Base-by-base conservation (phyloP, 2,329 filamentous ascomycete genomes). In the Endoconidiophora laricicola region DNA sequence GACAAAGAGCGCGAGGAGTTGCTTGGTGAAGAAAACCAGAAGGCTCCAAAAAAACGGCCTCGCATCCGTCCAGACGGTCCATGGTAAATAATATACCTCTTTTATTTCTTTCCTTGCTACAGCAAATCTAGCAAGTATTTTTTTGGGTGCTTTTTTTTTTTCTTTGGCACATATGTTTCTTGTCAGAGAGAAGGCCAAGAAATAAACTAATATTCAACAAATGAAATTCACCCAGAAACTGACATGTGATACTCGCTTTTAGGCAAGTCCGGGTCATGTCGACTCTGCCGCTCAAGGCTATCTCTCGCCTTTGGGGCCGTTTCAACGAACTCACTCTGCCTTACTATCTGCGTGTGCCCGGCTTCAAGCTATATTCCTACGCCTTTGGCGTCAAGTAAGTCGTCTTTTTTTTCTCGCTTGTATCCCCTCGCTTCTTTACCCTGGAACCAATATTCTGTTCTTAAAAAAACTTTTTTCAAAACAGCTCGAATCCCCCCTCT, bases 191-290 rank as follows among this genome's bases (percentile, higher is more conserved):
- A 33, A 10, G 26, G 10, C 26, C 26, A 10, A 33, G 26, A 33
- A 46, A 46, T 38, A 36, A 36, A 20, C 29, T 14, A 26, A 10
- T 45, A 23, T 24, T 33, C 42, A 39, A n/a, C 36, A 47, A 33
- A n/a, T 10, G n/a, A 10, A 29, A 36, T 16, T 10, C 14, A 16
- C 12, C 4, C 29, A 24, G 10, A 43, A 18, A 47, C 38, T 50
- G n/a, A 53, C 51, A 53, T 53, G 51, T 53, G 51, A 53, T 46
- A 46, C 36, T 22, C 20, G n/a, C 14, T 38, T 40, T n/a, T 44
- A 76, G 73, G 85, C 85, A 90, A 61, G 85, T 95, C 47, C 84
- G 88, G 62, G 76, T 95, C 62, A 94, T 95, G 83, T 93, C 86
- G 6, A 94, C 86, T 2, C 69, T 95, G 54, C 88, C 88, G 33